These are phyloP conservation scores for Pseudopyrenochaeta lycopersici DNA, from an alignment of 2,329 filamentous ascomycete genomes.

Conservation along the genomic window DNA sequence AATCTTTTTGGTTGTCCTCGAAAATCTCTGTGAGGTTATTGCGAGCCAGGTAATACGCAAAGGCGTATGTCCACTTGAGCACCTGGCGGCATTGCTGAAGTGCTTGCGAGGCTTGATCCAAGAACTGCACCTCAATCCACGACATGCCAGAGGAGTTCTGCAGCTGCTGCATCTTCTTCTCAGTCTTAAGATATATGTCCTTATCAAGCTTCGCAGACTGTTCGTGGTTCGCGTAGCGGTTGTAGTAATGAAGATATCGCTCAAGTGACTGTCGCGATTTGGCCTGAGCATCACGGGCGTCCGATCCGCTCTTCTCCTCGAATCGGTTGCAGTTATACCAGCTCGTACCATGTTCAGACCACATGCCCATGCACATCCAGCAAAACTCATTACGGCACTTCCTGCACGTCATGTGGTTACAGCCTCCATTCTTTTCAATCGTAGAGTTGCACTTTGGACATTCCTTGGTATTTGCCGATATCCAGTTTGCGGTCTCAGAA, in stretches of 20 bases:
- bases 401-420: slow-evolving; percentile 97
- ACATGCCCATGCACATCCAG: slow-evolving; percentile 99
- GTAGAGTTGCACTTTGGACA: slow-evolving; percentile 96
- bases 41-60: slow-evolving; percentile 94
- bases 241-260: slow-evolving; percentile 98
- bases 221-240: slow-evolving; percentile 98
- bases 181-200: slow-evolving; percentile 93
- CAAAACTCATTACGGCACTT: slow-evolving; percentile 98
- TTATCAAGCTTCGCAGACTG: slow-evolving; percentile 96
- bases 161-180: slow-evolving; percentile 98
- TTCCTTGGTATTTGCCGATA: slow-evolving; percentile 98
- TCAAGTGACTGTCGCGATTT: slow-evolving; percentile 90
- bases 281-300: slow-evolving; percentile 91
- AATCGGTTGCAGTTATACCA: slow-evolving; percentile 99
- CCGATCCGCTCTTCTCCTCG: slow-evolving; percentile 92
- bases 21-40: slow-evolving; percentile 98
- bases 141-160: slow-evolving; percentile 95
- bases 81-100: slow-evolving; percentile 98
- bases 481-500: slow-evolving; percentile 98
- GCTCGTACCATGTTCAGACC: slow-evolving; percentile 97
- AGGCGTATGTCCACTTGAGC: slow-evolving; percentile 98
- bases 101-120: slow-evolving; percentile 90
- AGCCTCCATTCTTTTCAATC: slow-evolving; percentile 98
- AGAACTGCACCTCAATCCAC: slow-evolving; percentile 98
- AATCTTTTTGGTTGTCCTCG: slow-evolving; percentile 97